phyloP scores from a whole-genome alignment of 2,329 filamentous ascomycete genomes.

The Trichoderma sp. region DNA sequence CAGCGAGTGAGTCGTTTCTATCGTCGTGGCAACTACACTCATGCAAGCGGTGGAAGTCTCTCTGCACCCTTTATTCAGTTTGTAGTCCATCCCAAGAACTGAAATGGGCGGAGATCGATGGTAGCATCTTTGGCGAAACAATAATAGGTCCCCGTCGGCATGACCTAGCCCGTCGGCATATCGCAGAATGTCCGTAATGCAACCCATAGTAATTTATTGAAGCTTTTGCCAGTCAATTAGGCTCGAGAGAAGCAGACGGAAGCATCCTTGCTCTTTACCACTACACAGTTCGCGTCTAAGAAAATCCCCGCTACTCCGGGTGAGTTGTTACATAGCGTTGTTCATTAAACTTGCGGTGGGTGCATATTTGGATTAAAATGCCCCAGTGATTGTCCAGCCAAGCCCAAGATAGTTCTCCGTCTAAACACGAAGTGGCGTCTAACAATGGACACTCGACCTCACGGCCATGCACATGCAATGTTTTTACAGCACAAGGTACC shows the following conservation, averaged over 20 bases:
- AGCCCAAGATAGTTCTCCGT: background rate
- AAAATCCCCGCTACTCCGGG: too few relatives aligned
- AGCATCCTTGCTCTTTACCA: background rate
- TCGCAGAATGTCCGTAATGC: background rate
- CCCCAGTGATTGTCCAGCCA: too few relatives aligned
- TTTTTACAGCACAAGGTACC: background rate
- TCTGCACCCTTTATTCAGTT: background rate
- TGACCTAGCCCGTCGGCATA: background rate
- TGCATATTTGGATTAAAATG: background rate
- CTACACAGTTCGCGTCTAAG: background rate
- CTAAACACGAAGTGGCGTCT: background rate
- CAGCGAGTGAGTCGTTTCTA: background rate
- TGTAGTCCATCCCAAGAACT: background rate
- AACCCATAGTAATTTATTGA: background rate
- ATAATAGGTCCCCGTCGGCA: background rate
- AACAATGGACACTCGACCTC: background rate
- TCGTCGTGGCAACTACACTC: background rate
- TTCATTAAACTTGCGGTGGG: background rate
- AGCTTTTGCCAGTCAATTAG: background rate
- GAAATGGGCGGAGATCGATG: background rate
- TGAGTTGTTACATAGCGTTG: background rate
- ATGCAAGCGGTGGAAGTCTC: background rate
- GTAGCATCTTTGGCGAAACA: background rate
- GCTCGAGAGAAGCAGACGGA: background rate
- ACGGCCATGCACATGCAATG: background rate